These are phyloP conservation scores for Phytophthora multivora DNA, from an alignment of 352 stramenopile species.

Conservation along the genomic window DNA sequence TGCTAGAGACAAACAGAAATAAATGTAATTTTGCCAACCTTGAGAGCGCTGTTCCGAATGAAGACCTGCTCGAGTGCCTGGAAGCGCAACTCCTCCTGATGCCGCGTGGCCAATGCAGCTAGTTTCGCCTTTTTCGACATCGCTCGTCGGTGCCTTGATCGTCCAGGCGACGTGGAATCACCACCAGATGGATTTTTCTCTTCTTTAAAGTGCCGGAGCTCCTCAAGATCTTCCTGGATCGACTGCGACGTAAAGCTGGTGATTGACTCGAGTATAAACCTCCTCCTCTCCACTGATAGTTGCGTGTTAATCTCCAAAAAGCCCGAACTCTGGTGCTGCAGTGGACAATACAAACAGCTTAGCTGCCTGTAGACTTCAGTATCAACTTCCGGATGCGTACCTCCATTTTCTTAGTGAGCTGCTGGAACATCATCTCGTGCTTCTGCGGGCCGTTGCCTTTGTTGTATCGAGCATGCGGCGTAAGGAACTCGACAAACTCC, in stretches of 20 bases:
- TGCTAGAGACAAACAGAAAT: too few relatives aligned
- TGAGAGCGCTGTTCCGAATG: constrained; percentile 42
- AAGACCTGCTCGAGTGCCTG: constrained; percentile 66
- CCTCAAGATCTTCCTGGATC: constrained; percentile 57
- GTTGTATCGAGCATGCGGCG: constrained; percentile 51
- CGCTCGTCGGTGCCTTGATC: constrained; percentile 30
- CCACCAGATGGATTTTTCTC: neutral
- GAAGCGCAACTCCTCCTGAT: constrained; percentile 64
- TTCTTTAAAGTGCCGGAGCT: constrained; percentile 40
- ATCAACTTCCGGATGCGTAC: constrained; percentile 19
- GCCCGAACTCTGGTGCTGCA: constrained; percentile 66
- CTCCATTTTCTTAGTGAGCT: constrained; percentile 85
- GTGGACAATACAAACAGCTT: constrained; percentile 4
- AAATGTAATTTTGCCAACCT: constrained; percentile 15
- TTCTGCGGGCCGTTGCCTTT: constrained; percentile 50
- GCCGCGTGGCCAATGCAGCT: constrained; percentile 48
- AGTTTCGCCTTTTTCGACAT: constrained; percentile 55
- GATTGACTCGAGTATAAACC: constrained; percentile 79
- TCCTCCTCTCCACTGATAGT: constrained; percentile 70
- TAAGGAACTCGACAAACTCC: constrained; percentile 81
- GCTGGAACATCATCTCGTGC: constrained; percentile 72
- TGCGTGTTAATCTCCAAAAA: constrained; percentile 84
- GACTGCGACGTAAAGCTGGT: constrained; percentile 57
- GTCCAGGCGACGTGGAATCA: constrained; percentile 1
- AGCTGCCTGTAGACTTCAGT: neutral